A percentile compares a stretch with the other conserved stretches of the same genome.
These are phyloP conservation scores for Neonectria sp. DNA, from an alignment of 2,329 filamentous ascomycete species.

Conservation along the genomic window DNA sequence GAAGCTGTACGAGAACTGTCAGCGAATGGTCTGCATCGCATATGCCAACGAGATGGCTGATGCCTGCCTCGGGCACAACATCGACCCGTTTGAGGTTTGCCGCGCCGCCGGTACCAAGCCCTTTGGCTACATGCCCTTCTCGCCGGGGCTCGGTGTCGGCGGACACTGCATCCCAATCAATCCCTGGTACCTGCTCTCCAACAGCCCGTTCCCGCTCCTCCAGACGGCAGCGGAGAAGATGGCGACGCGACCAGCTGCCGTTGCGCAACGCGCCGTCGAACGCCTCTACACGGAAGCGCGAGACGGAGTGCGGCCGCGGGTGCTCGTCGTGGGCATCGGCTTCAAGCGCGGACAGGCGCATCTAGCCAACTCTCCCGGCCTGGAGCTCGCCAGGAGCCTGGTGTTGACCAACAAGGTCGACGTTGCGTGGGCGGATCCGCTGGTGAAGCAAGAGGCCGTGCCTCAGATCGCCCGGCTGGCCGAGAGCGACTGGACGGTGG, in stretches of 20 bases:
- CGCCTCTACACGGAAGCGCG: constrained; percentile 42
- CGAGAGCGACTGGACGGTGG: constrained; percentile 56
- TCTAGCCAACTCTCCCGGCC: constrained; percentile 63
- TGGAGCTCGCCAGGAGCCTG: constrained; percentile 58
- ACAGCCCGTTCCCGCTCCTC: constrained; percentile 63
- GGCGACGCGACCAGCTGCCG: constrained; percentile 57
- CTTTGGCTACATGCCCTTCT: constrained; percentile 66
- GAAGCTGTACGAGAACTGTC: constrained; percentile 72
- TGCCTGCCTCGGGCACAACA: constrained; percentile 61
- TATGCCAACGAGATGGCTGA: constrained; percentile 72
- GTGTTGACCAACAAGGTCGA: constrained; percentile 55
- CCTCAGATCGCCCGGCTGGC: constrained; percentile 57
- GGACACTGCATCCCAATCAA: constrained; percentile 72
- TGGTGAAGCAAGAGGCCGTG: constrained; percentile 59
- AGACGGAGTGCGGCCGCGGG: constrained; percentile 42
- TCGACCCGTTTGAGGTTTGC: constrained; percentile 67
- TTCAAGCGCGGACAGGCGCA: constrained; percentile 66
- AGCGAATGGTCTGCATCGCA: constrained; percentile 68
- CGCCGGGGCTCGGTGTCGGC: constrained; percentile 65
- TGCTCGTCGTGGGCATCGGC: constrained; percentile 64
- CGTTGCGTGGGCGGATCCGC: constrained; percentile 61
- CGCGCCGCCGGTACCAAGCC: constrained; percentile 65
- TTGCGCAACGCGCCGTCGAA: constrained; percentile 56
- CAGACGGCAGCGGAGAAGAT: constrained; percentile 60
- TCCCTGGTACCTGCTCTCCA: constrained; percentile 67